Percentiles rank a stretch among this genome's conserved stretches.
Conservation (phyloP, 805 yeast genomes). For the Candida fluviatilis region DNA sequence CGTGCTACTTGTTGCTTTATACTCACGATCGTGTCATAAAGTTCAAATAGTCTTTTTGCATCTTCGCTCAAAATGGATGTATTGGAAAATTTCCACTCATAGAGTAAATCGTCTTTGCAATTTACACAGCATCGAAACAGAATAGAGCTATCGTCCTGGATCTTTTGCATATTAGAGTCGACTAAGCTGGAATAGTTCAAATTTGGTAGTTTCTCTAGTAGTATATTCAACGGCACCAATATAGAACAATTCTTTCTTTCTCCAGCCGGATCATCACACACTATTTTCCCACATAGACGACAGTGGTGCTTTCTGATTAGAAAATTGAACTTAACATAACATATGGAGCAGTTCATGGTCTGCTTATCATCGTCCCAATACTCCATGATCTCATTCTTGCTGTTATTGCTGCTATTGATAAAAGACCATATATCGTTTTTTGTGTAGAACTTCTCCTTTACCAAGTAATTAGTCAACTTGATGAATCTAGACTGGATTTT, state of each 20-base stretch:
- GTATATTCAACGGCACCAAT: slow-evolving; percentile 51
- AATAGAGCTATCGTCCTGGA: slow-evolving; percentile 13
- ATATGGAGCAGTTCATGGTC: slow-evolving; percentile 56
- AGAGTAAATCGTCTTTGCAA: slow-evolving; percentile 63
- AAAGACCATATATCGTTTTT: slow-evolving; percentile 5
- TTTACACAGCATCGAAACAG: slow-evolving; percentile 59
- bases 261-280: slow-evolving; percentile 60
- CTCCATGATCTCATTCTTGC: slow-evolving; percentile 22
- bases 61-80: slow-evolving; percentile 4
- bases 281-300: slow-evolving; percentile 77
- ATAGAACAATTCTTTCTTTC: slow-evolving; percentile 61
- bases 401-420: not conserved
- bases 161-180: slow-evolving; percentile 12
- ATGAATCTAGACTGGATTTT: slow-evolving; percentile 59
- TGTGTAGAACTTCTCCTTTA: slow-evolving; percentile 11
- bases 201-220: slow-evolving; percentile 35
- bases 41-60: slow-evolving; percentile 12
- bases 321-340: slow-evolving; percentile 54
- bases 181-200: slow-evolving; percentile 30
- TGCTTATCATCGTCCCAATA: slow-evolving; percentile 56
- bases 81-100: slow-evolving; percentile 36
- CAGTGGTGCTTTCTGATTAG: slow-evolving; percentile 83
- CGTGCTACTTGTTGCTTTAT: slow-evolving; percentile 19
- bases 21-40: slow-evolving; percentile 16
- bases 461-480: slow-evolving; percentile 34